Evolutionary conservation across 2,329 filamentous ascomycete genomes (phyloP), one percentile per base, ranked within the genome.

Genomic region (Nannizziopsis barbatae): DNA sequence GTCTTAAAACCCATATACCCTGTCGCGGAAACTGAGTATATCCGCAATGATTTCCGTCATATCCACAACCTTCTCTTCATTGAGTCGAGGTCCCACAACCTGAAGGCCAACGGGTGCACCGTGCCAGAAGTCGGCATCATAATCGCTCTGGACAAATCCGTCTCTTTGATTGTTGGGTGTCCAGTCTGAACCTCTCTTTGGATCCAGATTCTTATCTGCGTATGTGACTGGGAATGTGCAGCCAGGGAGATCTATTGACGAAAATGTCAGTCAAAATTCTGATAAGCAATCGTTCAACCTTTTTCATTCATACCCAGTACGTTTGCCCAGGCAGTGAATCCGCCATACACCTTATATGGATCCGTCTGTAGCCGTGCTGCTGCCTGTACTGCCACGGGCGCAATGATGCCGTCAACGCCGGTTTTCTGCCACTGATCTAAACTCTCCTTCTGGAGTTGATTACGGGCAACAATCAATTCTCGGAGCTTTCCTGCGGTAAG

Each of bases 191-290:
- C 48, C 48, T 33, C 51, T 39, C 30, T 53, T 53, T 15, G 42
- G 35, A 32, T 27, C 54, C 47, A 60, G 54, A 4, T 53, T 45
- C 36, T 51, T 49, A 49, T 79, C 70, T 0, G 71, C 75, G 38
- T 61, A 68, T 0, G 75, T 79, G 0, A 80, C 74, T 0, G 78
- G 78, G 45, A 49, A 48, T 22, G 56, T 52, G 20, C 54, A 52
- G 12, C 52, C 45, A 37, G 46, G 17, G 15, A 48, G 38, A 18
- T 48, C 46, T 41, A 18, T 45, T 43, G 48, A 55, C 57, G 20
- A 41, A 37, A 31, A 5, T 18, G 40, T 52, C 35, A 50, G 46
- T 17, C 41, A 22, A 22, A 39, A 12, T 32, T 36, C 32, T 20
- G 33, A 27, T 14, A n/a, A 11, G 14, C 17, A 27, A 11, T 18